phyloP scores from a whole-genome alignment of 345 rosid species.

The Noccaea bulbosa region DNA sequence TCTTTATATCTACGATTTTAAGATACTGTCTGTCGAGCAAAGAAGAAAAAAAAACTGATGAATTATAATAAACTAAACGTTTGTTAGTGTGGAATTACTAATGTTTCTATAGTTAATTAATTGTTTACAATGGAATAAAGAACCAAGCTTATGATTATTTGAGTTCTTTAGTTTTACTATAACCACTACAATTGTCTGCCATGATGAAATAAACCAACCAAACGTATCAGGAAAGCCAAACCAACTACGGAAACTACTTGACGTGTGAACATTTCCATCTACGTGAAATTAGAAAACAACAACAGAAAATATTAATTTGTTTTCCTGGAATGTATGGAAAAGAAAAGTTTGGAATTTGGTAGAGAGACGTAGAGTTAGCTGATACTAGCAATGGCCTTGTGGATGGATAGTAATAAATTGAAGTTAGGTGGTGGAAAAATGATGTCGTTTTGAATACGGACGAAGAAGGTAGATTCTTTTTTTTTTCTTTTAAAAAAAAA shows the following conservation, averaged over 20 bases:
- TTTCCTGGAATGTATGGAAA: not conserved
- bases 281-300: not conserved
- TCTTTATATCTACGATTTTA: not conserved
- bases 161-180: constrained; percentile 3
- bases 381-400: not conserved
- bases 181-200: constrained; percentile 33
- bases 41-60: not conserved
- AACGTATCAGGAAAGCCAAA: not conserved
- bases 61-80: not conserved
- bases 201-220: not conserved
- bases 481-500: too few species aligned
- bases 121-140: constrained; percentile 14
- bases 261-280: not conserved
- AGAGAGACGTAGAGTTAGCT: constrained; percentile 5
- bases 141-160: constrained; percentile 16
- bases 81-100: constrained; percentile 9
- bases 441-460: constrained; percentile 27
- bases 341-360: not conserved
- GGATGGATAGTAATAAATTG: not conserved
- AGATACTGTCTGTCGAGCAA: not conserved
- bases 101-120: constrained; percentile 17
- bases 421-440: constrained; percentile 32
- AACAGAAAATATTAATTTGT: not conserved
- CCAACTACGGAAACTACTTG: not conserved
- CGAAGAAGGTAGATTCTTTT: constrained; percentile 9